Evolutionary conservation across 169 alveolate genomes (phyloP).

Genomic region (Besnoitia besnoiti): DNA sequence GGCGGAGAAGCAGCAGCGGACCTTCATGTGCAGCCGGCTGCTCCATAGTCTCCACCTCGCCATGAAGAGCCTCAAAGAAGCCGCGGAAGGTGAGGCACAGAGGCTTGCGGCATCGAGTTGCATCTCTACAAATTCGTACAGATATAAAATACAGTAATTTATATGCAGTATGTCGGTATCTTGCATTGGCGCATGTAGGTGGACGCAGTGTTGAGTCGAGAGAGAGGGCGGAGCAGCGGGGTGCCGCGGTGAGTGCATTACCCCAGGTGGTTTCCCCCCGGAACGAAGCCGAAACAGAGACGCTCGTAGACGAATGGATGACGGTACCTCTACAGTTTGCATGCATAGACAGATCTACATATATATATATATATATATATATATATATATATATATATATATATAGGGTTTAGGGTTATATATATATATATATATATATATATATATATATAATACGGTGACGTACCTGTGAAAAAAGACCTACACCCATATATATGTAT

Average conservation of each 20-base stretch:
- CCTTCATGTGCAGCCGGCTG: not conserved
- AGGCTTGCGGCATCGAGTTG: too few species aligned
- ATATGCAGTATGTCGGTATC: too few species aligned
- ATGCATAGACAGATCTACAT: not conserved
- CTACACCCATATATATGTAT: not conserved
- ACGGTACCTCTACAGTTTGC: too few species aligned
- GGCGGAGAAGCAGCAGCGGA: conserved; percentile 47
- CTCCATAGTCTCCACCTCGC: conserved; percentile 5
- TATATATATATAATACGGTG: not conserved
- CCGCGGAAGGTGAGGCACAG: conserved; percentile 32
- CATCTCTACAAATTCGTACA: too few species aligned
- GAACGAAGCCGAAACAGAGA: too few species aligned
- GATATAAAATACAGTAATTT: too few species aligned
- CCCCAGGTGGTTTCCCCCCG: too few species aligned
- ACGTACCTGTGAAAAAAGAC: not conserved
- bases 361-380: not conserved
- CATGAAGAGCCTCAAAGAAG: conserved; percentile 44
- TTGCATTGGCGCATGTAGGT: too few species aligned
- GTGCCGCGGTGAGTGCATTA: too few species aligned
- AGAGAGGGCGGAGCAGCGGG: too few species aligned
- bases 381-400: not conserved
- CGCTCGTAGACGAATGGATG: too few species aligned
- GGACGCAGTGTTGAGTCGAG: too few species aligned
- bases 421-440: not conserved
- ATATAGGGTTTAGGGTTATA: not conserved